phyloP scores from a whole-genome alignment of 108 stramenopile species.

The Fragilariopsis cylindrus region DNA sequence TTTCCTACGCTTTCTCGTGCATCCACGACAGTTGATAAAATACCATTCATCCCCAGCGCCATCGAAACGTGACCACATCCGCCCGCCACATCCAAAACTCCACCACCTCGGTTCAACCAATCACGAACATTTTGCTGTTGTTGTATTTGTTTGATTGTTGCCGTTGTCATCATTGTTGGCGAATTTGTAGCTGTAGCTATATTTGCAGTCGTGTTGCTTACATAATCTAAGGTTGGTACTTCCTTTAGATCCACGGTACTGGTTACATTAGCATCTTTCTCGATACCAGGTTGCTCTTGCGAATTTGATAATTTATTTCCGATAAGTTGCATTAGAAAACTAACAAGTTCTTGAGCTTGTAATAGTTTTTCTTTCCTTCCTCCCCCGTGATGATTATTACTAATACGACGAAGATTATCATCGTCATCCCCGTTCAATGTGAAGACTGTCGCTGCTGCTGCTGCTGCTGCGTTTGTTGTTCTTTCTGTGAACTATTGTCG shows the following conservation, averaged over 20 bases:
- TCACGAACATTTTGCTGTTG: not conserved
- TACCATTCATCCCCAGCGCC: constrained; percentile 56
- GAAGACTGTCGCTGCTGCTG: no score
- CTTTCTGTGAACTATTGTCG: no score
- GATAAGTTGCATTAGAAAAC: constrained; percentile 57
- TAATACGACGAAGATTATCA: not conserved
- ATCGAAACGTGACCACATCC: constrained; percentile 84
- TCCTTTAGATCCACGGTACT: not conserved
- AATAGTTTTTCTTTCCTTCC: constrained; percentile 51
- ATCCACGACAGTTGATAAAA: constrained; percentile 76
- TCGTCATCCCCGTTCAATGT: constrained; percentile 4
- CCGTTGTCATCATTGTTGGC: constrained; percentile 6
- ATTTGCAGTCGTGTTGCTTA: constrained; percentile 4
- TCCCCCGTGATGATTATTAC: constrained; percentile 40
- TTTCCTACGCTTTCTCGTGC: constrained; percentile 66
- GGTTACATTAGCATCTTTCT: not conserved
- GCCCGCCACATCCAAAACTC: constrained; percentile 81
- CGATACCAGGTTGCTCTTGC: not conserved
- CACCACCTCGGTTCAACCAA: constrained; percentile 45
- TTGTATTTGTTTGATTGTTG: not conserved
- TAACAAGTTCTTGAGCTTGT: constrained; percentile 60
- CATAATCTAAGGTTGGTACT: not conserved
- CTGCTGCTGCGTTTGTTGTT: no score
- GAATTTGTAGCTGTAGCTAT: not conserved
- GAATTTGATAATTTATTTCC: constrained; percentile 27